phyloP scores from a whole-genome alignment of 495 filamentous ascomycete genomes.

The Neurospora hispaniola region DNA sequence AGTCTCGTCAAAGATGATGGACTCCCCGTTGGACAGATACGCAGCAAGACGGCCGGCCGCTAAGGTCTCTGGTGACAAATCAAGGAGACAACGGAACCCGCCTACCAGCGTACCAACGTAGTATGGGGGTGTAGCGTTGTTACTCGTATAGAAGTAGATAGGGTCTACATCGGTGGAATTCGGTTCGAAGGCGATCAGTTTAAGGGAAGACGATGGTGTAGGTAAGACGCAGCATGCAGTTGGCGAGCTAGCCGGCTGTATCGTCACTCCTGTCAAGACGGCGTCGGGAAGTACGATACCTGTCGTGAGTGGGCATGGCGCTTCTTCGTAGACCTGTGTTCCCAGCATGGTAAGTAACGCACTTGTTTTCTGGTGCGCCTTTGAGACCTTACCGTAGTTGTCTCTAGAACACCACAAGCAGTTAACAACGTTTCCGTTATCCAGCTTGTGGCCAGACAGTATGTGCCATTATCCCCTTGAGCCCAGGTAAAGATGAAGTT shows the following conservation, averaged over 20 bases:
- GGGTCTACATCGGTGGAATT: constrained; percentile 1
- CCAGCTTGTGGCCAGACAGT: constrained; percentile 8
- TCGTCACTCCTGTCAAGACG: constrained; percentile 9
- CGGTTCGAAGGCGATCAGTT: constrained; percentile 7
- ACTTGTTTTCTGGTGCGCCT: not conserved
- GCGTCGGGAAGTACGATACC: constrained; percentile 8
- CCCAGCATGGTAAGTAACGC: not conserved
- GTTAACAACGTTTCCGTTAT: constrained; percentile 15
- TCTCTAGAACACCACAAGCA: constrained; percentile 5
- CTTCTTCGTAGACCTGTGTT: constrained; percentile 3
- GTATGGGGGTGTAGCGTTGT: constrained; percentile 11
- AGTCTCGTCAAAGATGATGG: constrained; percentile 10
- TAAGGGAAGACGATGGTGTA: constrained; percentile 7
- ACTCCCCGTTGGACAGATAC: constrained; percentile 2
- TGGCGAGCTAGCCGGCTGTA: constrained; percentile 14
- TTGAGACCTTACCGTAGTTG: constrained; percentile 3
- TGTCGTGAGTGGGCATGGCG: constrained; percentile 1
- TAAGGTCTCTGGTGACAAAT: constrained; percentile 10
- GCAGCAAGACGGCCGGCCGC: constrained; percentile 7
- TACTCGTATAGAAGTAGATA: constrained; percentile 10
- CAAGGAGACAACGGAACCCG: constrained; percentile 8
- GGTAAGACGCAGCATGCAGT: constrained; percentile 14
- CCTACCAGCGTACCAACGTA: constrained; percentile 12
- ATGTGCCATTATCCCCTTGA: not conserved
- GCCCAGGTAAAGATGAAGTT: not conserved